Base-by-base conservation (phyloP, 2,329 filamentous ascomycete species). In the Metarhizium brunneum region DNA sequence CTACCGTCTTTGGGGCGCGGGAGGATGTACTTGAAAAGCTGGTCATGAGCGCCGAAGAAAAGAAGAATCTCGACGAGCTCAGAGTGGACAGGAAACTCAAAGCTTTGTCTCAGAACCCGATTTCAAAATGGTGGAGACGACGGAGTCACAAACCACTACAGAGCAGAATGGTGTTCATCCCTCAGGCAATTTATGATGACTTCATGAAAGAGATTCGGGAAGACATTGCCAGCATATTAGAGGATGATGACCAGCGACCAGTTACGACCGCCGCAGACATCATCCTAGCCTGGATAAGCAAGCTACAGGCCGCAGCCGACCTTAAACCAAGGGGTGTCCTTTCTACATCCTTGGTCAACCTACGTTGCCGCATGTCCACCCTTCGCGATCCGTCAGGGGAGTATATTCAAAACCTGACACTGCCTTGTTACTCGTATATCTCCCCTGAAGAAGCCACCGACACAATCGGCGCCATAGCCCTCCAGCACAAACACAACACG, bases 121-220 rank as follows among this genome's bases (percentile, higher is more conserved):
- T 58, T 14, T 29, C 51, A 6, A 38, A 43, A 5, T 54, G 56
- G 51, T 54, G 47, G 47, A 40, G 38, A 35, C 52, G 50, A 38
- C 47, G 54, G 45, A 56, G 20, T 3, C 42, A 52, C 3, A 38
- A 52, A 16, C 36, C 47, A 6, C 18, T 48, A 42, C 54, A 58
- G 30, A 47, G 40, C 30, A 55, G 56, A 45, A 58, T 56, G 51
- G 54, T 58, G 25, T 56, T 53, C n/a, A 53, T 58, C 20, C 56
- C 56, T 16, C 50, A 58, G 49, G 29, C 30, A 7, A 49, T 58
- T 6, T 54, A 56, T 45, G 51, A 56, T 2, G 51, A 56, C 10
- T 43, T 58, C 14, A 36, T 58, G 18, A 42, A 38, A 20, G 54
- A 58, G 29, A 43, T 56, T 16, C 54, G 54, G 40, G 29, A 45